Conservation (phyloP, 148 eudicot genomes). For the Amaranthus hypochondriacus region DNA sequence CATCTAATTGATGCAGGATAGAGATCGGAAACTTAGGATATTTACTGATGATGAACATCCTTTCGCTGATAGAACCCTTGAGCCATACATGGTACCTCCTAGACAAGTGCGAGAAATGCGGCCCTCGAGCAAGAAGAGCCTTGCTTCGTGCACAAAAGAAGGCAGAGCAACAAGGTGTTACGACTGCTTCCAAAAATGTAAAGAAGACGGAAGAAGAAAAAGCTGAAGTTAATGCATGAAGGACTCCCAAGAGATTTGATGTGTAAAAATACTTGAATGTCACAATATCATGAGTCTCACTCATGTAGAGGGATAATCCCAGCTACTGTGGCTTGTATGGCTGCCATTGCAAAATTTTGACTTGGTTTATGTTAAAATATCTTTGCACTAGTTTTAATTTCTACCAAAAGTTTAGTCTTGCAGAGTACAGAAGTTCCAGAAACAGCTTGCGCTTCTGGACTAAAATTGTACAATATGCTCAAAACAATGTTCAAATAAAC, state of each 20-base stretch:
- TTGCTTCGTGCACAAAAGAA: slow-evolving; percentile 81
- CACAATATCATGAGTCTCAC: slow-evolving; percentile 1
- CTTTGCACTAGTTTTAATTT: not conserved
- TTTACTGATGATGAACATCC: slow-evolving; percentile 84
- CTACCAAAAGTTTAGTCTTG: not conserved
- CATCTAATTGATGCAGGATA: slow-evolving; percentile 44
- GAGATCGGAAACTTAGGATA: slow-evolving; percentile 88
- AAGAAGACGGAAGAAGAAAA: slow-evolving; percentile 36
- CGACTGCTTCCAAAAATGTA: slow-evolving; percentile 34
- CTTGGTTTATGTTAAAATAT: not conserved
- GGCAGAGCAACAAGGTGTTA: slow-evolving; percentile 51
- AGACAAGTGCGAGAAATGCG: slow-evolving; percentile 88
- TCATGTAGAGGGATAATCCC: not conserved
- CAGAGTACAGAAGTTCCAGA: too few relatives aligned
- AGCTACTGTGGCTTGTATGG: not conserved
- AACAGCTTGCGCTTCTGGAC: too few relatives aligned
- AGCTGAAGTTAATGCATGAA: slow-evolving; percentile 27
- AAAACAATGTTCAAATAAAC: too few relatives aligned
- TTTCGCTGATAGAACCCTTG: slow-evolving; percentile 73
- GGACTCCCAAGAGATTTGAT: not conserved
- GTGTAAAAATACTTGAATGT: slow-evolving; percentile 1
- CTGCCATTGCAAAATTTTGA: not conserved
- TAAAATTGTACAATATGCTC: too few relatives aligned
- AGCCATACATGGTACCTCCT: slow-evolving; percentile 73
- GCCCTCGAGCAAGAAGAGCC: slow-evolving; percentile 84